Evolutionary conservation across 768 basidiomycete genomes (phyloP).

Genomic region (Mycena belliarum): DNA sequence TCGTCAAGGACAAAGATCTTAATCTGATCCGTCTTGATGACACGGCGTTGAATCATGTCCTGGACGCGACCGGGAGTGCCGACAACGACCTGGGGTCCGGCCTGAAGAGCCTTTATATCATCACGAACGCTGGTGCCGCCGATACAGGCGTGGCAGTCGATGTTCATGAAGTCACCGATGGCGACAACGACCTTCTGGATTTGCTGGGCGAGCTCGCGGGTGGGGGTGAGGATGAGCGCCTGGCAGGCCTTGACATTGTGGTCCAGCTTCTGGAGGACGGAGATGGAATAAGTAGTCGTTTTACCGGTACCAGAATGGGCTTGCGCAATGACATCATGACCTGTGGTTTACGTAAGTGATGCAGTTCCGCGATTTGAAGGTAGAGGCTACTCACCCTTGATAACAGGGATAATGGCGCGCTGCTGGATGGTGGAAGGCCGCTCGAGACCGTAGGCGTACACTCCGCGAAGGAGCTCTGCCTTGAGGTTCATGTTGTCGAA

Average conservation of each 20-base stretch:
- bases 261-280: conserved; percentile 95
- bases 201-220: conserved; percentile 96
- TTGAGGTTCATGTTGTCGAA: conserved; percentile 99
- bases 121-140: conserved; percentile 98
- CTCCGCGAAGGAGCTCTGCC: conserved; percentile 93
- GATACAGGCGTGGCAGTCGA: conserved; percentile 95
- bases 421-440: conserved; percentile 99
- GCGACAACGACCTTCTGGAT: conserved; percentile 97
- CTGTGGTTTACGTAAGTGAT: too few relatives aligned
- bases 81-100: conserved; percentile 87
- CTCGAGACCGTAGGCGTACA: conserved; percentile 99
- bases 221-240: conserved; percentile 97
- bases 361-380: too few relatives aligned
- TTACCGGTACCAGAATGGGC: conserved; percentile 99
- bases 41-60: conserved; percentile 97
- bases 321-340: conserved; percentile 98
- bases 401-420: conserved; percentile 97
- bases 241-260: conserved; percentile 86
- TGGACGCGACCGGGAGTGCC: conserved; percentile 95
- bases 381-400: too few relatives aligned
- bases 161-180: conserved; percentile 92
- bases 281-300: conserved; percentile 99
- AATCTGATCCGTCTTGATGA: conserved; percentile 83
- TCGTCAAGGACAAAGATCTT: conserved; percentile 98
- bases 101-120: conserved; percentile 95